Conservation (phyloP, 1,284 basidiomycete genomes). For the Xerocomus amazonicus region DNA sequence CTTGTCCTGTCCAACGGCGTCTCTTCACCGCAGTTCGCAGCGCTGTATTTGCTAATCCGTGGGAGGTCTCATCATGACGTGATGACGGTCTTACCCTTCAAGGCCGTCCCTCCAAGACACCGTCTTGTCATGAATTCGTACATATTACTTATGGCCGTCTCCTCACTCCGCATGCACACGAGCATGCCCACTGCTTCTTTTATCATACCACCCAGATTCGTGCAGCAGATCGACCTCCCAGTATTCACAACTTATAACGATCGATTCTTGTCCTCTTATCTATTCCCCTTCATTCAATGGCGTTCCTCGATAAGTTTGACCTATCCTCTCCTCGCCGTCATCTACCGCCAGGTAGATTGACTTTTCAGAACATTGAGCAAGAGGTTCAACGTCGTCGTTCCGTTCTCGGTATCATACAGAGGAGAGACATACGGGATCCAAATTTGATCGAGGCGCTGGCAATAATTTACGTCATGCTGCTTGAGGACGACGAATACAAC, state of each 20-base stretch:
- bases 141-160: conserved; percentile 26
- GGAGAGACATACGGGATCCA: conserved; percentile 33
- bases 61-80: conserved; percentile 30
- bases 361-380: conserved; percentile 27
- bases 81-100: conserved; percentile 29
- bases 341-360: conserved; percentile 19
- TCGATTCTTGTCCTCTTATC: conserved; percentile 28
- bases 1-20: conserved; percentile 18
- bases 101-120: conserved; percentile 21
- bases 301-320: conserved; percentile 43
- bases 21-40: conserved; percentile 15
- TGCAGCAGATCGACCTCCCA: conserved; percentile 36
- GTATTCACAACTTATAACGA: conserved; percentile 34
- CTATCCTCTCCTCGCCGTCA: conserved; percentile 38
- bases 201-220: conserved; percentile 31
- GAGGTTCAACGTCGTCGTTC: conserved; percentile 42
- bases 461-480: conserved; percentile 58
- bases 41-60: conserved; percentile 21
- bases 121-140: conserved; percentile 25
- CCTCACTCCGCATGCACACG: conserved; percentile 13
- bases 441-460: conserved; percentile 46
- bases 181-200: conserved; percentile 29
- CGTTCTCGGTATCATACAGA: conserved; percentile 42
- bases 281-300: conserved; percentile 36
- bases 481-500: conserved; percentile 57